Evolutionary conservation across 2,329 filamentous ascomycete species (phyloP).

Genomic region (Polychaeton citri): DNA sequence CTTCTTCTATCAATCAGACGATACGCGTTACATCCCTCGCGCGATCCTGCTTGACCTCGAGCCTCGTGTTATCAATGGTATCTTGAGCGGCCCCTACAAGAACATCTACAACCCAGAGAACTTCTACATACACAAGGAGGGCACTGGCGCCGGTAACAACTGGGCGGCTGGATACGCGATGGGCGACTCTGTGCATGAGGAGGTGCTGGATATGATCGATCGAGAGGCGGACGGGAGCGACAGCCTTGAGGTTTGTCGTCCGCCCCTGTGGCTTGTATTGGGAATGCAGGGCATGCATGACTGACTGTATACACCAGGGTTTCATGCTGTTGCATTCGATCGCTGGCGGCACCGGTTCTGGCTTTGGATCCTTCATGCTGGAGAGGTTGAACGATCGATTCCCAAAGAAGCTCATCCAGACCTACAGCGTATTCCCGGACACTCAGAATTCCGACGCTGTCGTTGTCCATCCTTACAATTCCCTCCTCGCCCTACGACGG

Average conservation of each 20-base stretch:
- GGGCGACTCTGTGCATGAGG: slow-evolving; percentile 82
- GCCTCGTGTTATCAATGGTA: slow-evolving; percentile 81
- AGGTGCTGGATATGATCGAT: slow-evolving; percentile 99
- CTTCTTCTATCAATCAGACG: slow-evolving; percentile 97
- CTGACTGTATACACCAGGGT: slow-evolving; percentile 38
- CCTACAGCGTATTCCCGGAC: slow-evolving; percentile 96
- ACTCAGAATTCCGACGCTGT: slow-evolving; percentile 78
- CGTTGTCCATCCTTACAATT: slow-evolving; percentile 97
- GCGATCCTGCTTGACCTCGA: slow-evolving; percentile 93
- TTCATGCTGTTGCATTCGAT: slow-evolving; percentile 99
- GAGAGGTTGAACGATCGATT: slow-evolving; percentile 95
- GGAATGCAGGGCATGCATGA: neutral
- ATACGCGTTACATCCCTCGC: slow-evolving; percentile 93
- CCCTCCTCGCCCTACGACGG: slow-evolving; percentile 76
- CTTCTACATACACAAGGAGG: slow-evolving; percentile 92
- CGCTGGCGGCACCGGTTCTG: slow-evolving; percentile 89
- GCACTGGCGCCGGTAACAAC: slow-evolving; percentile 89
- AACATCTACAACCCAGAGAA: slow-evolving; percentile 99
- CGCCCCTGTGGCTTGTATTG: neutral
- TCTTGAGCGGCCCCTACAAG: slow-evolving; percentile 85
- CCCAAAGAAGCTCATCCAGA: slow-evolving; percentile 98
- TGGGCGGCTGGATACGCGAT: slow-evolving; percentile 96
- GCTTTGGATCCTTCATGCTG: slow-evolving; percentile 86
- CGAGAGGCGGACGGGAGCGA: slow-evolving; percentile 96
- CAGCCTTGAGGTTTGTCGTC: slow-evolving; percentile 66